Percentiles rank a stretch among this genome's conserved stretches.
These are phyloP conservation scores for Cyberlindnera amylophila DNA, from an alignment of 805 yeast genomes.

Conservation along the genomic window DNA sequence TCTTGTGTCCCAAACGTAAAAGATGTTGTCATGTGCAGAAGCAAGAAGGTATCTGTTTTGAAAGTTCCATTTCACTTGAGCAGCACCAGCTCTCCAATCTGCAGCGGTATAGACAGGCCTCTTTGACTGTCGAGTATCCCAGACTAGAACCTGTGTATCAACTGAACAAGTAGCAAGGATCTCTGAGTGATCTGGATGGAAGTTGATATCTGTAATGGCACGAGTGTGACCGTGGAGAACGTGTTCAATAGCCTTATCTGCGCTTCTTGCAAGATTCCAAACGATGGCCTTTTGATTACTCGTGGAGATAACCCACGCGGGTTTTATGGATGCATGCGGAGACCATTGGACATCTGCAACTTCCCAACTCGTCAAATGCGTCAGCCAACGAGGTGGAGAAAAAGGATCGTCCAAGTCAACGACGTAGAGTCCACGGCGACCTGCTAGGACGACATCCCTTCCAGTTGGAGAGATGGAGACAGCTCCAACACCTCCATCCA, in stretches of 20 bases:
- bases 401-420: constrained; percentile 96
- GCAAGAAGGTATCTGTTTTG: constrained; percentile 74
- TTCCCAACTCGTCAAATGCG: constrained; percentile 93
- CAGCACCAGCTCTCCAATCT: constrained; percentile 94
- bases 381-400: constrained; percentile 90
- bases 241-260: constrained; percentile 74
- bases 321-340: constrained; percentile 71
- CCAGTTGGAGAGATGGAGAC: constrained; percentile 88
- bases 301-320: constrained; percentile 89
- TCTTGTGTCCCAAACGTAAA: constrained; percentile 86
- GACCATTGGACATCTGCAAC: constrained; percentile 99
- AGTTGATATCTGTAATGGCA: constrained; percentile 94
- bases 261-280: constrained; percentile 79
- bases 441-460: constrained; percentile 90
- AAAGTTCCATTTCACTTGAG: constrained; percentile 93
- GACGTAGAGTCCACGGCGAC: constrained; percentile 75
- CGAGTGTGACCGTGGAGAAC: constrained; percentile 86
- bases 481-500: constrained; percentile 90
- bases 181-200: constrained; percentile 85
- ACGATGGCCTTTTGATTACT: constrained; percentile 93
- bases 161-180: constrained; percentile 88
- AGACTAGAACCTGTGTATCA: constrained; percentile 79
- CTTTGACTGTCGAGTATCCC: constrained; percentile 86
- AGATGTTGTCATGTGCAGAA: constrained; percentile 76
- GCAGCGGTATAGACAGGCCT: constrained; percentile 75